Percentiles rank a stretch among this genome's conserved stretches.
Evolutionary conservation across 2,329 filamentous ascomycete genomes (phyloP).

Genomic region (Epichloe gansuensis): DNA sequence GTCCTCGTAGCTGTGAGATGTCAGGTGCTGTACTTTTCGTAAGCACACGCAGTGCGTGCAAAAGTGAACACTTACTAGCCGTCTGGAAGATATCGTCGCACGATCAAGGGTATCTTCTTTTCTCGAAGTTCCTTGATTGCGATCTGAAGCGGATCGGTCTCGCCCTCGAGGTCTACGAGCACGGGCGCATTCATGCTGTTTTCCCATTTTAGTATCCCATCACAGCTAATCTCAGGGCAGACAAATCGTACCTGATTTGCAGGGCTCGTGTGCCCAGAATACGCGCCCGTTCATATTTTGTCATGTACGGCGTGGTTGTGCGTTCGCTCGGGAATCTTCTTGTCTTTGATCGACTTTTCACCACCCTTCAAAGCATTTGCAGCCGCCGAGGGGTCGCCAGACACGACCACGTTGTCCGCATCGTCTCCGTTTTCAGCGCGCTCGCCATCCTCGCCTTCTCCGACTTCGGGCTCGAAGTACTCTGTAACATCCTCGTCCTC

Average conservation of each 20-base stretch:
- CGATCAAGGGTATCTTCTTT: slow-evolving; percentile 96
- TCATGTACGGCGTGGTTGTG: slow-evolving; percentile 96
- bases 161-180: slow-evolving; percentile 89
- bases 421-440: slow-evolving; percentile 41
- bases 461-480: slow-evolving; percentile 43
- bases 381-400: slow-evolving; percentile 49
- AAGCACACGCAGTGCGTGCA: neutral
- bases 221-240: slow-evolving; percentile 7
- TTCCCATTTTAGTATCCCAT: slow-evolving; percentile 8
- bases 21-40: slow-evolving; percentile 5
- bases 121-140: slow-evolving; percentile 94
- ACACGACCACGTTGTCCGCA: slow-evolving; percentile 46
- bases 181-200: slow-evolving; percentile 92
- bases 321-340: slow-evolving; percentile 81
- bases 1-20: slow-evolving; percentile 72
- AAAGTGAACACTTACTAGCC: slow-evolving; percentile 60
- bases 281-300: slow-evolving; percentile 92
- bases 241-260: slow-evolving; percentile 77
- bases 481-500: slow-evolving; percentile 57
- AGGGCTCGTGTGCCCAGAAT: slow-evolving; percentile 86
- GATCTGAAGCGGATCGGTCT: slow-evolving; percentile 95
- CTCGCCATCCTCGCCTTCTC: slow-evolving; percentile 38
- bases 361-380: slow-evolving; percentile 41
- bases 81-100: slow-evolving; percentile 90
- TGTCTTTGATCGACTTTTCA: slow-evolving; percentile 54